Conservation (phyloP, 495 filamentous ascomycete species). For the Haplographium delicatum region DNA sequence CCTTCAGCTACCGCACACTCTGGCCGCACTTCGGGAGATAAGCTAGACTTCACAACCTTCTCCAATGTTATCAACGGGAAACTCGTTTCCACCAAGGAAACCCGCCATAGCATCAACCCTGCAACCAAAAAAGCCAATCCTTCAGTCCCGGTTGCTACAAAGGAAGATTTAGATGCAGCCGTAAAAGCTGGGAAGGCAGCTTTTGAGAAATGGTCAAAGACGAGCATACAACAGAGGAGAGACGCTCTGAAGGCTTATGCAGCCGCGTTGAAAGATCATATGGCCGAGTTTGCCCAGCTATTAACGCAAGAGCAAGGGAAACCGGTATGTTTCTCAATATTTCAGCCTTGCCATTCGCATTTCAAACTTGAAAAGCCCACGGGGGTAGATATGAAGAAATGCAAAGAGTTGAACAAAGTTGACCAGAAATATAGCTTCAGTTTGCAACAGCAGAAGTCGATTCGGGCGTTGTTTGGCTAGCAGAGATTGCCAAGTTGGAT, state of each 20-base stretch:
- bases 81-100: constrained; percentile 26
- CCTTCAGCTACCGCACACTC: neutral
- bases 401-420: too few species aligned
- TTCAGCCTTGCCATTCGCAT: too few species aligned
- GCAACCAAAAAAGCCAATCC: constrained; percentile 35
- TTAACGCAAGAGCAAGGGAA: constrained; percentile 56
- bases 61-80: constrained; percentile 46
- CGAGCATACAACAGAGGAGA: constrained; percentile 44
- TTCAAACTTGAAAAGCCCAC: too few species aligned
- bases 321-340: constrained; percentile 25
- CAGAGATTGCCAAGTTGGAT: neutral
- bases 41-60: constrained; percentile 25
- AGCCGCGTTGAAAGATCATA: constrained; percentile 39
- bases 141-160: constrained; percentile 44
- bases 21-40: neutral
- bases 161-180: constrained; percentile 49
- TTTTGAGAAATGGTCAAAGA: constrained; percentile 46
- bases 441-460: neutral
- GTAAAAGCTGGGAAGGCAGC: constrained; percentile 43
- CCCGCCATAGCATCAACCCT: constrained; percentile 45
- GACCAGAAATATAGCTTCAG: neutral
- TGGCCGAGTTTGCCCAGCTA: constrained; percentile 41
- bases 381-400: too few species aligned
- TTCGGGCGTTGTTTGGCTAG: neutral
- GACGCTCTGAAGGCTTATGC: constrained; percentile 36